phyloP scores from a whole-genome alignment of 768 basidiomycete genomes.

The Rhizopogon sp. region DNA sequence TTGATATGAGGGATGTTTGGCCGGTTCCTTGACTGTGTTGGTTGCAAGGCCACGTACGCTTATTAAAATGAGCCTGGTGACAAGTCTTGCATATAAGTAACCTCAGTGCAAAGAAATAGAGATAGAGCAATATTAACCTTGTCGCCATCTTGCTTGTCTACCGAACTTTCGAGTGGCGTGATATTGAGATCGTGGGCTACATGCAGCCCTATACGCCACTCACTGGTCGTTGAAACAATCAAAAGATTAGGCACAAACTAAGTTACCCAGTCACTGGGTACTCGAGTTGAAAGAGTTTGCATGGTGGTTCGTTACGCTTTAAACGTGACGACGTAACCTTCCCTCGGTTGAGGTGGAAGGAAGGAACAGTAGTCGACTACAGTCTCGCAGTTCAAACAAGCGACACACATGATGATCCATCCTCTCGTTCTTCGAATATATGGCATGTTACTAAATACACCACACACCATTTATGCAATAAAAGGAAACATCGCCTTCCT shows the following conservation, averaged over 20 bases:
- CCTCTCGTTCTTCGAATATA: not conserved
- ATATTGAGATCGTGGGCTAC: not conserved
- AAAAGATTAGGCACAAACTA: too few species aligned
- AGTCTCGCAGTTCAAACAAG: too few species aligned
- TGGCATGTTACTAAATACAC: not conserved
- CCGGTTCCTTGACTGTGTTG: not conserved
- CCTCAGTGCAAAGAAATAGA: not conserved
- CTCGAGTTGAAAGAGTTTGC: too few species aligned
- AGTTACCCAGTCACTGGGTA: too few species aligned
- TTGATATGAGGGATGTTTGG: not conserved
- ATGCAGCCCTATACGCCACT: not conserved
- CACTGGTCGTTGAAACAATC: too few species aligned
- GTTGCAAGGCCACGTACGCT: not conserved
- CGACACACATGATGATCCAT: not conserved
- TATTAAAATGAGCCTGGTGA: not conserved
- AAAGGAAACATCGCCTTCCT: constrained; percentile 82
- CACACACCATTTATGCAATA: constrained; percentile 14
- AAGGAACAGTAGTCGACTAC: too few species aligned
- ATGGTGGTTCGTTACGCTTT: too few species aligned
- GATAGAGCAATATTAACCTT: not conserved
- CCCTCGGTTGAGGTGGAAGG: too few species aligned
- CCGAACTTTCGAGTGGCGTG: not conserved
- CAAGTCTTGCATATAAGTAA: too few species aligned
- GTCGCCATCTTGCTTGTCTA: not conserved
- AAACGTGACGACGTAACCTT: too few species aligned